Evolutionary conservation across 768 basidiomycete species (phyloP), one percentile per base, ranked within the genome.

Genomic region (Cantharellus cinnabarinus): DNA sequence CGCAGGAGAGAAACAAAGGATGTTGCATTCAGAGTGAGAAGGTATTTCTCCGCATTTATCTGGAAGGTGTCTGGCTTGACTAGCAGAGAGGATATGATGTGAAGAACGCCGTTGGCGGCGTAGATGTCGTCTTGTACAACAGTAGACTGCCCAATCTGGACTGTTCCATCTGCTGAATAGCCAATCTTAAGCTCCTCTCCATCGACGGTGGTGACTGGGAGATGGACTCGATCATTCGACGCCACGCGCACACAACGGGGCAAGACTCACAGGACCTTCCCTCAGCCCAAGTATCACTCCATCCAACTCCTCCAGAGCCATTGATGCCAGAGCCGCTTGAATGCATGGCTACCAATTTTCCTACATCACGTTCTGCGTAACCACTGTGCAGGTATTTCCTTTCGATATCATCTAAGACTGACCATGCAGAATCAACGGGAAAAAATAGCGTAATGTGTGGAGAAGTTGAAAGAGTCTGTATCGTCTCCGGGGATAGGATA

Each of bases 61-160:
- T 79, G 74, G 34, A 94, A 77, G 51, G 85, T 76, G 14, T 79
- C 81, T 2, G 78, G 75, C 4, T 89, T 86, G 5, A 93, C 69
- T 10, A 99, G 78, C 34, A 98, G 78, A 10, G 80, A 78, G 10
- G 85, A 85, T 35, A 98, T 77, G 50, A 89, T 78, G 69, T 99
- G 95, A 14, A 98, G 68, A 50, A 98, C 95, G 54, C 94, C 95
- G 65, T 99, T 99, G 39, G 86, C 83, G 3, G 88, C 93, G 65
- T 91, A 90, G 41, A 95, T 79, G 66, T 99, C 89, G 3, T 80
- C 78, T n/a, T 82, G 73, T 3, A 81, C 66, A 50, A 94, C 34
- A 61, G 2, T 62, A 63, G 60, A 63, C 65, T 15, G 39, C 59
- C 65, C 63, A 15, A 55, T 20, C 0, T 53, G 44, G 2, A 77